phyloP scores from a whole-genome alignment of 768 basidiomycete species.

The Phlebiopsis gigantea region DNA sequence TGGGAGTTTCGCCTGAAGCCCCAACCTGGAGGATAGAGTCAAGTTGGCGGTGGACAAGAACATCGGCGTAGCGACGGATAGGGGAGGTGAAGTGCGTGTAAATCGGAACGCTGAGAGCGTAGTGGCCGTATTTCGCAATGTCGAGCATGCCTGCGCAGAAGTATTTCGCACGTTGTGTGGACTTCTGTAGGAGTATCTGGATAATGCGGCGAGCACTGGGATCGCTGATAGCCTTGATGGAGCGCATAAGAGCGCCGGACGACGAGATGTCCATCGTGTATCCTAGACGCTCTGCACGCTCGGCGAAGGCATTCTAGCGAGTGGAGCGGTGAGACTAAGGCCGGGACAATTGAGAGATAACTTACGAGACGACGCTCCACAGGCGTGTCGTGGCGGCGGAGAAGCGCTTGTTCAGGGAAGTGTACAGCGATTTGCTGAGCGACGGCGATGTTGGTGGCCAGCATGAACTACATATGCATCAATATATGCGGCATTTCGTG shows the following conservation, averaged over 20 bases:
- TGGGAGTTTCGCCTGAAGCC: constrained; percentile 43
- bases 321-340: constrained; percentile 6
- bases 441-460: constrained; percentile 83
- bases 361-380: constrained; percentile 85
- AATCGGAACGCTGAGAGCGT: constrained; percentile 81
- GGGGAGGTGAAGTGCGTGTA: constrained; percentile 95
- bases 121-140: constrained; percentile 96
- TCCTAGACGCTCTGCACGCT: constrained; percentile 81
- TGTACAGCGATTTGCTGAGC: constrained; percentile 92
- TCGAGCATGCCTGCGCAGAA: constrained; percentile 99
- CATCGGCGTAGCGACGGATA: constrained; percentile 89
- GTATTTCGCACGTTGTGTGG: constrained; percentile 94
- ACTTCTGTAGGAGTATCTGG: constrained; percentile 79
- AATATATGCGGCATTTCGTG: not conserved
- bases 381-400: constrained; percentile 91
- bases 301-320: constrained; percentile 62
- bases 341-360: constrained; percentile 1
- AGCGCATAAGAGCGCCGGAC: constrained; percentile 77
- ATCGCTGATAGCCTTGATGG: constrained; percentile 70
- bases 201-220: constrained; percentile 73
- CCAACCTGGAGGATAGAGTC: constrained; percentile 79
- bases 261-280: constrained; percentile 77
- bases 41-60: constrained; percentile 94
- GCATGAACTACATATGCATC: constrained; percentile 68
- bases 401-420: constrained; percentile 93